Conservation (phyloP, 306 rosid species). For the Vigna radiata region DNA sequence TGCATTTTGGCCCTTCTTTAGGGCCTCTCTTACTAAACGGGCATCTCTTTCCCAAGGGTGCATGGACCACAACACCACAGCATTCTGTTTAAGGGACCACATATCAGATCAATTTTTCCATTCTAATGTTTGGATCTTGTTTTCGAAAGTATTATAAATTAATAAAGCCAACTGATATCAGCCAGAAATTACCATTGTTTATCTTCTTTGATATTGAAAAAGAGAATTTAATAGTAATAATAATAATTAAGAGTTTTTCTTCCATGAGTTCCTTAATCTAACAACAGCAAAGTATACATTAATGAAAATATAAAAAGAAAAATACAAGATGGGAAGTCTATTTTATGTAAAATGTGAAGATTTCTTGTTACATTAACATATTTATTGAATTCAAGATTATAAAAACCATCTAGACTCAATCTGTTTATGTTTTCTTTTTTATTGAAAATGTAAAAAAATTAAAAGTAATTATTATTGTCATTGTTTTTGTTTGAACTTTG, state of each 20-base stretch:
- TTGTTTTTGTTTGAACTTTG: neutral
- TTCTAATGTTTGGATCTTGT: neutral
- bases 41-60: conserved; percentile 99
- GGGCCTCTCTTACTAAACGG: conserved; percentile 72
- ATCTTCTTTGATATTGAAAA: neutral
- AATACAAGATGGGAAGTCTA: neutral
- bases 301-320: neutral
- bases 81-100: conserved; percentile 57
- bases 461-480: neutral
- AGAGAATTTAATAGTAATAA: neutral
- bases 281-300: neutral
- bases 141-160: neutral
- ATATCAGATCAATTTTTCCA: neutral
- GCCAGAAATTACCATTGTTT: neutral
- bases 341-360: neutral
- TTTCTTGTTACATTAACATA: neutral
- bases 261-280: neutral
- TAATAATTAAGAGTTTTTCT: neutral
- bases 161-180: neutral
- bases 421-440: neutral
- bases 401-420: neutral
- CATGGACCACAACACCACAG: conserved; percentile 84
- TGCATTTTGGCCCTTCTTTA: conserved; percentile 62
- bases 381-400: neutral
- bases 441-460: neutral